Conservation (phyloP, 164 flowering plant species). For the Berberis vulgaris region DNA sequence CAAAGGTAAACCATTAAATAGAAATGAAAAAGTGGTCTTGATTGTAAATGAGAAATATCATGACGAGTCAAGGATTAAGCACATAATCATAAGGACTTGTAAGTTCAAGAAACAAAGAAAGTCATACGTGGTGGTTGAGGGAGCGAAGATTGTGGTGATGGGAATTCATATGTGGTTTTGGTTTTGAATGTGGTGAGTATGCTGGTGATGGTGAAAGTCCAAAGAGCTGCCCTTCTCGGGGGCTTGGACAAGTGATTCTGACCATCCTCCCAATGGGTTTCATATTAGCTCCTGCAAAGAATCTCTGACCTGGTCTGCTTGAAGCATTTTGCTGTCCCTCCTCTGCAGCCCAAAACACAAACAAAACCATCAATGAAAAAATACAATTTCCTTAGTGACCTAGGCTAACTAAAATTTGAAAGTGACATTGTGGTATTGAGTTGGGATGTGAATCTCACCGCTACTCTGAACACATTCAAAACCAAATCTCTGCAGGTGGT, state of each 20-base stretch:
- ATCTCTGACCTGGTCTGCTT: slow-evolving; percentile 73
- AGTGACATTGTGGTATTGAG: background rate
- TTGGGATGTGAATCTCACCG: slow-evolving; percentile 33
- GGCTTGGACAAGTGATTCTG: slow-evolving; percentile 17
- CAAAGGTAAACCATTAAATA: no score
- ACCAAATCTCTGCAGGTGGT: slow-evolving; percentile 58
- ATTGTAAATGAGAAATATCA: no score
- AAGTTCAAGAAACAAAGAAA: background rate
- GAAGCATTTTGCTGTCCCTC: slow-evolving; percentile 58
- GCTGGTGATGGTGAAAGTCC: slow-evolving; percentile 19
- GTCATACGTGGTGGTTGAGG: slow-evolving; percentile 1
- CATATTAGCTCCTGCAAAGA: slow-evolving; percentile 65
- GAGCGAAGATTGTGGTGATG: background rate
- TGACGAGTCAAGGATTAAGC: no score
- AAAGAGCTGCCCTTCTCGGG: slow-evolving; percentile 11
- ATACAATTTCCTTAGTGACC: no score
- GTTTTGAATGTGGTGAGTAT: slow-evolving; percentile 6
- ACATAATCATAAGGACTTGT: no score
- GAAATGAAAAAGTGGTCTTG: no score
- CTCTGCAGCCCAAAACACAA: slow-evolving; percentile 30
- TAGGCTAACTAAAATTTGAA: background rate
- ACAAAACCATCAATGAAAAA: background rate
- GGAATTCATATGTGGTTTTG: slow-evolving; percentile 2
- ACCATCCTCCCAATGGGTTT: slow-evolving; percentile 23
- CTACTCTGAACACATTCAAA: slow-evolving; percentile 62